These are phyloP conservation scores for Fusarium sp. DNA, from an alignment of 2,329 filamentous ascomycete species.

Conservation along the genomic window DNA sequence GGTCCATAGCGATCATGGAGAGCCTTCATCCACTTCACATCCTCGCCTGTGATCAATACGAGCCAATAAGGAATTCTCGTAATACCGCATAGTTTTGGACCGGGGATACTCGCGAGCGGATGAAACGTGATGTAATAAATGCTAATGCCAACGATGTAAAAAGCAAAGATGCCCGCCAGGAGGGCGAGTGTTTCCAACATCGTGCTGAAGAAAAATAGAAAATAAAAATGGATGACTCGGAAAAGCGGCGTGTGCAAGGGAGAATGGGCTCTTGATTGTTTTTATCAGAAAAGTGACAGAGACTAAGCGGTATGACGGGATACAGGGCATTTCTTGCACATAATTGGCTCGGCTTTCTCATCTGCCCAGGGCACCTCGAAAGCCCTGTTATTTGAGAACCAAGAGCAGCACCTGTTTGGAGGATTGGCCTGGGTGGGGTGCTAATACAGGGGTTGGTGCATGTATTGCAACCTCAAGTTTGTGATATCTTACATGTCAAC, in stretches of 20 bases:
- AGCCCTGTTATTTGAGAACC: too few relatives aligned
- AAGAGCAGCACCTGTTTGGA: too few relatives aligned
- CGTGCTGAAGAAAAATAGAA: not conserved
- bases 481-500: too few relatives aligned
- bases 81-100: conserved; percentile 19
- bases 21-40: conserved; percentile 16
- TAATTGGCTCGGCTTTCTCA: too few relatives aligned
- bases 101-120: conserved; percentile 17
- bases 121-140: conserved; percentile 21
- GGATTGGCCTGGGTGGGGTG: too few relatives aligned
- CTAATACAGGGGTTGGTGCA: too few relatives aligned
- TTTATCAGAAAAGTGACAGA: not conserved
- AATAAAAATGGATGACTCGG: not conserved
- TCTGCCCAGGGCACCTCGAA: too few relatives aligned
- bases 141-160: not conserved
- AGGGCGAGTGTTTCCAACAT: not conserved
- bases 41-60: not conserved
- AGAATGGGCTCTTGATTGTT: not conserved
- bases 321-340: too few relatives aligned
- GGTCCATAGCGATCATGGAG: conserved; percentile 23
- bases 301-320: too few relatives aligned
- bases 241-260: not conserved
- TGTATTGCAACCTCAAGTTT: too few relatives aligned
- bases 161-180: not conserved
- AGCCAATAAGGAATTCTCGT: conserved; percentile 25